Conservation (phyloP, 1,284 basidiomycete genomes). For the Ustilago bromivora region DNA sequence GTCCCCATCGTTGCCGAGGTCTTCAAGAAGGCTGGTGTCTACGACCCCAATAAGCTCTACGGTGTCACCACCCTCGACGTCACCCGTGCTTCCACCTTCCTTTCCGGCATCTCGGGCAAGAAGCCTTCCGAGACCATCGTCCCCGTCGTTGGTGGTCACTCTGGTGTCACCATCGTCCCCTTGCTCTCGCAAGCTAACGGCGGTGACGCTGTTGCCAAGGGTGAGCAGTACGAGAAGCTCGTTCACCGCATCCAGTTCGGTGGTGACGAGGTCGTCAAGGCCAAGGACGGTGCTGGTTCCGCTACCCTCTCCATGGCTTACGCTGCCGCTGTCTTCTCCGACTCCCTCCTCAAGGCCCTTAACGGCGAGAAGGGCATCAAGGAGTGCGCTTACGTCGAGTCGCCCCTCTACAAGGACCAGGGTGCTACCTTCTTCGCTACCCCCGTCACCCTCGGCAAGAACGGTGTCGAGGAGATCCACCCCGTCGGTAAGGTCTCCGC, state of each 20-base stretch:
- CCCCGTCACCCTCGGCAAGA: slow-evolving; percentile 64
- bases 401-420: slow-evolving; percentile 78
- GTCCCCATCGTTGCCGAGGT: slow-evolving; percentile 96
- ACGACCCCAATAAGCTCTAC: slow-evolving; percentile 78
- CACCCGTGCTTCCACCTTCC: slow-evolving; percentile 93
- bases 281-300: slow-evolving; percentile 87
- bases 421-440: slow-evolving; percentile 75
- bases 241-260: slow-evolving; percentile 89
- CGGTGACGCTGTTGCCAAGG: slow-evolving; percentile 73
- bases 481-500: slow-evolving; percentile 63
- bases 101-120: slow-evolving; percentile 76
- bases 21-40: slow-evolving; percentile 92
- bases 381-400: slow-evolving; percentile 86
- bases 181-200: slow-evolving; percentile 91
- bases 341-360: slow-evolving; percentile 85
- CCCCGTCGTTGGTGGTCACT: slow-evolving; percentile 95
- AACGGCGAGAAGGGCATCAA: slow-evolving; percentile 88
- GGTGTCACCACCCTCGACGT: slow-evolving; percentile 98
- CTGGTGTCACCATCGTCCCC: slow-evolving; percentile 95
- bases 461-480: slow-evolving; percentile 68
- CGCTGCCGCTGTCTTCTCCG: slow-evolving; percentile 73
- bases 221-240: slow-evolving; percentile 73
- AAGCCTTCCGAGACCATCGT: slow-evolving; percentile 78
- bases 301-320: slow-evolving; percentile 92
- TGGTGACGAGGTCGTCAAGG: slow-evolving; percentile 92